phyloP scores from a whole-genome alignment of 1,284 basidiomycete genomes.

The Cryptococcus jaspeensis region DNA sequence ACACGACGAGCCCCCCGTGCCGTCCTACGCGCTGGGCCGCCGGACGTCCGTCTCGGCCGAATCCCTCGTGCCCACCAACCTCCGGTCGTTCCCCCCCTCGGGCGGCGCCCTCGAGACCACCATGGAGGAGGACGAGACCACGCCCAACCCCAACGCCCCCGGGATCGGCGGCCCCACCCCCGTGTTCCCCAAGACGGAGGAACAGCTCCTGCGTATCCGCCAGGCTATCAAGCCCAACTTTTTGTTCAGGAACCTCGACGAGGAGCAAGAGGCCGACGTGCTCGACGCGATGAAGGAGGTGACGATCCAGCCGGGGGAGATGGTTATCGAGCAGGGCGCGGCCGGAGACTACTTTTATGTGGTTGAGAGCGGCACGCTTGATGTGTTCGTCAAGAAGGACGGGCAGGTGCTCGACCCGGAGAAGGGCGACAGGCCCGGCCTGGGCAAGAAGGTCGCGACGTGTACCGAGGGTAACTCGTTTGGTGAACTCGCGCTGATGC shows the following conservation, averaged over 20 bases:
- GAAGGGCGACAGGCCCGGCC: constrained; percentile 57
- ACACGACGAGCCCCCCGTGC: constrained; percentile 43
- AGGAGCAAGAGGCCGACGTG: constrained; percentile 91
- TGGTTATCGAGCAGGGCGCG: constrained; percentile 94
- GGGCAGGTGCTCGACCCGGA: constrained; percentile 54
- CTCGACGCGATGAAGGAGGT: constrained; percentile 95
- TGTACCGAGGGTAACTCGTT: constrained; percentile 86
- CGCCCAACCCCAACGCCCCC: constrained; percentile 36
- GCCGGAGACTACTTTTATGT: constrained; percentile 98
- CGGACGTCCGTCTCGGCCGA: constrained; percentile 97
- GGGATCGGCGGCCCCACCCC: constrained; percentile 50
- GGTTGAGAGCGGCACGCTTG: constrained; percentile 82
- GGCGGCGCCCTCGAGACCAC: constrained; percentile 28
- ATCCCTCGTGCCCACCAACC: constrained; percentile 79
- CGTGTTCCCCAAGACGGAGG: constrained; percentile 75
- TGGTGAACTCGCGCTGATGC: constrained; percentile 96
- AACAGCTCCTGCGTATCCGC: constrained; percentile 85
- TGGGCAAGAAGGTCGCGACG: constrained; percentile 77
- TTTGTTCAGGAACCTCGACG: constrained; percentile 93
- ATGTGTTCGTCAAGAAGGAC: constrained; percentile 73
- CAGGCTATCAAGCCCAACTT: constrained; percentile 84
- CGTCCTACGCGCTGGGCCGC: constrained; percentile 73
- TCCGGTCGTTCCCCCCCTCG: constrained; percentile 24
- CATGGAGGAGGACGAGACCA: constrained; percentile 44
- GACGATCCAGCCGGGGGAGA: constrained; percentile 66